These are phyloP conservation scores for Striga hermonthica DNA, from an alignment of 305 asterid species.

Conservation along the genomic window DNA sequence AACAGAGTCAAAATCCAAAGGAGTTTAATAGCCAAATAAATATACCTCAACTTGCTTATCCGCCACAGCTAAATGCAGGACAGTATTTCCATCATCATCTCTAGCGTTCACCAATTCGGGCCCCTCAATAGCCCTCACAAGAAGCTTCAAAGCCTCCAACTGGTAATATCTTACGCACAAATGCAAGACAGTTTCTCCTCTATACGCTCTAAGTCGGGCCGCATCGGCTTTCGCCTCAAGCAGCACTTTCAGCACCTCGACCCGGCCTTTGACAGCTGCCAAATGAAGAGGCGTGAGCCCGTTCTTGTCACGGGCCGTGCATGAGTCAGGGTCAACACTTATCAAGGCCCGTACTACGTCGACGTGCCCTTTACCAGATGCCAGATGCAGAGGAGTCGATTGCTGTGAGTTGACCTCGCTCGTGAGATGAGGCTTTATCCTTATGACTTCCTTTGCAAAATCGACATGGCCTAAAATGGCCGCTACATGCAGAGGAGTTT, in stretches of 20 bases:
- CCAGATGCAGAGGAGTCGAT: background rate
- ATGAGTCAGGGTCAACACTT: background rate
- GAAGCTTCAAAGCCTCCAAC: conserved; percentile 34
- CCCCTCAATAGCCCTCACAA: conserved; percentile 12
- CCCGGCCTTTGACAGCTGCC: conserved; percentile 29
- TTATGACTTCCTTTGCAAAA: background rate
- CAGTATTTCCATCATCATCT: conserved; percentile 29
- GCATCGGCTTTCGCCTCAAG: conserved; percentile 20
- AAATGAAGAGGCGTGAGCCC: background rate
- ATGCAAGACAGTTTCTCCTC: conserved; percentile 30
- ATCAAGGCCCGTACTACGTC: background rate
- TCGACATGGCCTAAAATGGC: background rate
- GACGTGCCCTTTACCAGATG: background rate
- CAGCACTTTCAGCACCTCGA: conserved; percentile 30
- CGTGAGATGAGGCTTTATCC: background rate
- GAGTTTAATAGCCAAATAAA: background rate
- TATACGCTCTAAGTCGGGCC: background rate
- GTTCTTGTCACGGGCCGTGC: background rate
- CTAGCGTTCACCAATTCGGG: conserved; percentile 21
- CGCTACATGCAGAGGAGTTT: background rate
- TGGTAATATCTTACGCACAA: conserved; percentile 34
- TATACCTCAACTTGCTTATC: background rate
- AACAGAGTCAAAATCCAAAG: background rate
- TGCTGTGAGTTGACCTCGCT: background rate
- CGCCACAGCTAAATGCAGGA: conserved; percentile 20